Conservation (phyloP, 352 stramenopile genomes). For the Albugo candida region DNA sequence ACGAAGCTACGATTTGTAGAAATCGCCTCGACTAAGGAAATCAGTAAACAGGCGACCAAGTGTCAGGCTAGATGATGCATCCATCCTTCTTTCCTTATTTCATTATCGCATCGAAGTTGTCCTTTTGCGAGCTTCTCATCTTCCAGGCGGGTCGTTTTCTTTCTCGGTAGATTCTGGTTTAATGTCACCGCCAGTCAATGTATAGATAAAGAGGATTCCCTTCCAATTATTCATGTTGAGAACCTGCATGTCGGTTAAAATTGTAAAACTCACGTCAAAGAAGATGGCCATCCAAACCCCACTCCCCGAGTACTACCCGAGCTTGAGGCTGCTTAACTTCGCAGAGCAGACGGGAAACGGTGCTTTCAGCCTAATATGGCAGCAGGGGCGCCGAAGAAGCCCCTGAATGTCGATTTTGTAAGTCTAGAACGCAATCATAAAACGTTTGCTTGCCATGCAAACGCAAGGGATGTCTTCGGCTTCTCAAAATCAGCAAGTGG, state of each 20-base stretch:
- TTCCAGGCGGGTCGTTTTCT: conserved; percentile 47
- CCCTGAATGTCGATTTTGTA: conserved; percentile 34
- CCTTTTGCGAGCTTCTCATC: conserved; percentile 84
- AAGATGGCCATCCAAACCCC: conserved; percentile 88
- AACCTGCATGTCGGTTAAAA: conserved; percentile 54
- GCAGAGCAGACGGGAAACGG: too few species aligned
- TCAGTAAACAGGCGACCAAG: conserved; percentile 95
- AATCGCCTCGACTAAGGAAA: conserved; percentile 88
- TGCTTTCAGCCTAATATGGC: too few species aligned
- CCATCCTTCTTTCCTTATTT: conserved; percentile 85
- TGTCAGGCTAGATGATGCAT: conserved; percentile 83
- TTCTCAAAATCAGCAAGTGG: conserved; percentile 92
- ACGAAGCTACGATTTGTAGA: conserved; percentile 85
- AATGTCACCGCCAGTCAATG: conserved; percentile 66
- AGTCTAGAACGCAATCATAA: conserved; percentile 74
- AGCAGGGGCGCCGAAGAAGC: conserved; percentile 84
- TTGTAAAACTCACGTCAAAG: conserved; percentile 94
- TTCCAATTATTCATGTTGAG: conserved; percentile 90
- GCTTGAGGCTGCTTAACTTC: too few species aligned
- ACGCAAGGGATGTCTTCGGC: conserved; percentile 87
- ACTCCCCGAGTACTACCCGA: too few species aligned
- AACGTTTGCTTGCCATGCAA: conserved; percentile 82
- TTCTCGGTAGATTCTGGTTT: conserved; percentile 71
- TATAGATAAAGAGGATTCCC: conserved; percentile 89
- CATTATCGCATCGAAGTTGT: conserved; percentile 94